Evolutionary conservation across 2,329 filamentous ascomycete species (phyloP).

Genomic region (Arachnomyces sp.): DNA sequence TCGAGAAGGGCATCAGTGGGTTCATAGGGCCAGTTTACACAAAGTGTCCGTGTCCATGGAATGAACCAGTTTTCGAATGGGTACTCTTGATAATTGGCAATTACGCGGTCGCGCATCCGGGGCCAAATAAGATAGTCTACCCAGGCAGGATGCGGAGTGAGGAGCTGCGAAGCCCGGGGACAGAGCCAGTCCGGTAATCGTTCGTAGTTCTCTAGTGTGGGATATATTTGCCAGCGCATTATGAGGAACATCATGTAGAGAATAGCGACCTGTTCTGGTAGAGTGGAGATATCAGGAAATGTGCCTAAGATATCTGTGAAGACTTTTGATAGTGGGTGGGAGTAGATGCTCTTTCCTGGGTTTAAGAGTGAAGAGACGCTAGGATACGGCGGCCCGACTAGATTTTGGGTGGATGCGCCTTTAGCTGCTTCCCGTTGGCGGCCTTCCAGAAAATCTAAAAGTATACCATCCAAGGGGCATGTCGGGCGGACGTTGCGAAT

Average conservation of each 20-base stretch:
- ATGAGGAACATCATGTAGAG: conserved; percentile 81
- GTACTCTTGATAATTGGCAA: conserved; percentile 48
- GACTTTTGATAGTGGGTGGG: conserved; percentile 73
- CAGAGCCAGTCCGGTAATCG: conserved; percentile 66
- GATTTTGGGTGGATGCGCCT: conserved; percentile 56
- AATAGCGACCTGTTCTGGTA: conserved; percentile 75
- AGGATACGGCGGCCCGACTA: conserved; percentile 71
- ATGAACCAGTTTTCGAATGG: conserved; percentile 77
- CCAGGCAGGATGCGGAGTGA: conserved; percentile 68
- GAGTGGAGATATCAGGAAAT: conserved; percentile 70
- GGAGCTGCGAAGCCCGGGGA: conserved; percentile 60
- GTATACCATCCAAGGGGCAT: conserved; percentile 69
- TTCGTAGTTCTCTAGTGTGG: conserved; percentile 71
- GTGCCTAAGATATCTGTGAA: conserved; percentile 77
- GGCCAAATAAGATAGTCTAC: conserved; percentile 77
- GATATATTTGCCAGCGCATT: conserved; percentile 78
- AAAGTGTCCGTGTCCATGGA: conserved; percentile 68
- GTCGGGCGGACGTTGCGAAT: conserved; percentile 60
- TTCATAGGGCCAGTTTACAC: conserved; percentile 79
- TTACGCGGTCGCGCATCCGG: conserved; percentile 61
- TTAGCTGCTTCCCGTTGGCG: conserved; percentile 59
- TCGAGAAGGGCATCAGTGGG: conserved; percentile 61
- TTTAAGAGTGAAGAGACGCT: conserved; percentile 73
- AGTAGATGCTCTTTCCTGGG: conserved; percentile 53
- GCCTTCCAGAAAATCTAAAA: conserved; percentile 70